These are phyloP conservation scores for Gardenia jasminoides DNA, from an alignment of 257 asterid genomes.

Conservation along the genomic window DNA sequence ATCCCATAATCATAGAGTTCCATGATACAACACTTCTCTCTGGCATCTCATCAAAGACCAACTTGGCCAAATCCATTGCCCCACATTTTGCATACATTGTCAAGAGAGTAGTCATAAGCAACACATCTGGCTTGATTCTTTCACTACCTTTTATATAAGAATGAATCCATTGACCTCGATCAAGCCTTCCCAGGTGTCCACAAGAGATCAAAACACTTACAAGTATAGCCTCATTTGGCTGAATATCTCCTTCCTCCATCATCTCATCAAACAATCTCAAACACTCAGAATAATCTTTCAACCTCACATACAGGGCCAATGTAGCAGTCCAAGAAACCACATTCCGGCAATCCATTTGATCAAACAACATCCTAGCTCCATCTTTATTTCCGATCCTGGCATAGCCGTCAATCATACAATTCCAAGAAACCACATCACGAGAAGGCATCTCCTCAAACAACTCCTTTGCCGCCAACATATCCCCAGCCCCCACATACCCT, in stretches of 20 bases:
- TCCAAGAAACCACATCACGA: conserved; percentile 40
- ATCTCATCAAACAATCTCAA: conserved; percentile 35
- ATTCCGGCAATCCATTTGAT: conserved; percentile 30
- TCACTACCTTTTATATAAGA: conserved; percentile 25
- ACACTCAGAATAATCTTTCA: conserved; percentile 29
- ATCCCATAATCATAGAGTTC: conserved; percentile 47
- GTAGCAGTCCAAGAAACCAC: conserved; percentile 40
- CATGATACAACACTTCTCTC: conserved; percentile 37
- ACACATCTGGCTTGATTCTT: conserved; percentile 27
- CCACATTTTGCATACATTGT: conserved; percentile 40
- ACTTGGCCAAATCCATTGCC: conserved; percentile 32
- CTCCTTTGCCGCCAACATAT: conserved; percentile 31
- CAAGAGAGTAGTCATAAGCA: conserved; percentile 36
- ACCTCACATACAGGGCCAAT: conserved; percentile 39
- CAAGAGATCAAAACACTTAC: conserved; percentile 43
- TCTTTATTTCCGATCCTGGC: conserved; percentile 24
- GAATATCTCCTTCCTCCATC: conserved; percentile 30
- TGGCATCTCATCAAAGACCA: conserved; percentile 36
- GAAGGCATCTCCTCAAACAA: conserved; percentile 27
- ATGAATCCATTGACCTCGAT: conserved; percentile 37
- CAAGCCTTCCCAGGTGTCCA: conserved; percentile 38
- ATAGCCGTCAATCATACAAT: conserved; percentile 40
- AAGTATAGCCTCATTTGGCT: conserved; percentile 39
- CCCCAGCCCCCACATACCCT: conserved; percentile 29
- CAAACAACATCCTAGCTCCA: conserved; percentile 32